Evolutionary conservation across 1,284 basidiomycete species (phyloP), one percentile per base, ranked within the genome.

Genomic region (Cryptococcus amylolentus): DNA sequence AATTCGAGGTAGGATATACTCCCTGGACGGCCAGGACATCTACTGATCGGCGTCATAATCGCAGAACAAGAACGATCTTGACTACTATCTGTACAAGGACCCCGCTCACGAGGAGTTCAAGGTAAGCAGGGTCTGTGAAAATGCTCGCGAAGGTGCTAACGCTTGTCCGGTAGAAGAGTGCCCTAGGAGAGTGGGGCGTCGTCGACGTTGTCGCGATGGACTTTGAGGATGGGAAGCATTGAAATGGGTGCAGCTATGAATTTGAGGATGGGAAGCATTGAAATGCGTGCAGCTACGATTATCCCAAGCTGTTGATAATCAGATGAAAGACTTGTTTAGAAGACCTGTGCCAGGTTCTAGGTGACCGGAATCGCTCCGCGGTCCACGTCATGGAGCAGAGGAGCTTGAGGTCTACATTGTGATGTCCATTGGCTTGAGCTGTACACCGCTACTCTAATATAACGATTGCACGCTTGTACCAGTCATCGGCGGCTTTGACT

Each of bases 51-150:
- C 5, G 6, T 48, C 7, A 4, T 26, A 6, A 20, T 27, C 6
- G 8, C 50, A 73, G 72, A 67, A 54, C 49, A 57, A 66, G 14
- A 65, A 64, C 8, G 72, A 76, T 52, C 50, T 64, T 10, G 61
- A 66, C 14, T 73, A 70, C 56, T 76, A 76, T 51, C 50, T 73
- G 38, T 58, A 64, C 51, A 35, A 62, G 27, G 72, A 73, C 51
- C 65, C 69, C 3, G 67, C 61, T 13, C 73, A 76, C 54, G 50
- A 54, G 1, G 61, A 61, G 2, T 76, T 73, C 71, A 76, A 76
- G 60, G 69, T 68, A 43, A 47, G 67, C 18, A 3, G 9, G 46
- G 12, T 26, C 1, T 31, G 12, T 31, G 16, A 23, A n/a, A n/a
- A 26, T 18, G 39, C 31, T 20, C 16, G 41, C 18, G 9, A 54